Evolutionary conservation across 306 rosid genomes (phyloP), one percentile per base, ranked within the genome.

Genomic region (Trifolium pratense): DNA sequence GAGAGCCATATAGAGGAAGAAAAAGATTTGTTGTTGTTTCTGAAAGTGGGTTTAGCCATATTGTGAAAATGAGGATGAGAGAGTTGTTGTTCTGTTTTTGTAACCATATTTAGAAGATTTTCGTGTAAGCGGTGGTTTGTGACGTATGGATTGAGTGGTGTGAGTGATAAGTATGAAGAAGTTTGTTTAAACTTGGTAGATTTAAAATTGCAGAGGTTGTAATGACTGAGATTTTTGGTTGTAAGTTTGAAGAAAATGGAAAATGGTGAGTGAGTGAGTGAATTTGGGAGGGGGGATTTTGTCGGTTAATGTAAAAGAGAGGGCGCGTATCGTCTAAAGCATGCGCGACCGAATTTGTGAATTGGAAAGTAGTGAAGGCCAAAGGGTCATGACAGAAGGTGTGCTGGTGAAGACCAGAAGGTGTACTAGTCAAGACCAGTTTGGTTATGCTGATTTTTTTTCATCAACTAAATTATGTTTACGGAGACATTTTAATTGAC

Each of bases 11-110:
- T 0, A 1, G 89, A 78, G 2, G 92, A 81, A 23, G 39, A 36
- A 34, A 9, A 34, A 34, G 39, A 34, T 34, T 34, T 34, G 39
- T 34, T 32, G 66, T 84, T 91, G 86, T 57, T 82, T 45, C 87
- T 74, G 3, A 58, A 34, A 42, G n/a, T 21, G 25, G 77, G 52
- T 46, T 89, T 87, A 2, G 91, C 73, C 96, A 91, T 87, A 21
- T 84, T 86, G 45, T 48, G 18, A 15, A 7, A 53, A 32, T 68
- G 63, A 15, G 53, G 36, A 56, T 66, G 58, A 4, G 80, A 32
- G 20, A 11, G 75, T 29, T 29, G 32, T 26, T 3, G 31, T 29
- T 87, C 90, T 0, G 91, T 71, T 29, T 29, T 29, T 6, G 86
- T 66, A 12, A 78, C 84, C 92, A 89, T 91, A 56, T 17, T 73